phyloP scores from a whole-genome alignment of 78 protist species.

The Emiliania huxleyi region DNA sequence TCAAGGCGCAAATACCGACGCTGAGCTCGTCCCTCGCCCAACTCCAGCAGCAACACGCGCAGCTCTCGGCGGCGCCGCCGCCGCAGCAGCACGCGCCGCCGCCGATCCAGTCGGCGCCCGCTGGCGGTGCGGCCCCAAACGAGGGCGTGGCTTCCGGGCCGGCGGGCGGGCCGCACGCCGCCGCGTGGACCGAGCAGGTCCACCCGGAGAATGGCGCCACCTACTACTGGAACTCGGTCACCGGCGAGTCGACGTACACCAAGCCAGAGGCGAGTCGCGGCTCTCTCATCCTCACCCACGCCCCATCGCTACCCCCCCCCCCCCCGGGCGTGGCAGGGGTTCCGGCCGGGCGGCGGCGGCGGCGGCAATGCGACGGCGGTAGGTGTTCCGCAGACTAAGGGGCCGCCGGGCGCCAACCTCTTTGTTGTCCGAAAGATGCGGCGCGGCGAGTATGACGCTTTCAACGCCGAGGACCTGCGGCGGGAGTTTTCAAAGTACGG shows the following conservation, averaged over 20 bases:
- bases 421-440: constrained; percentile 19
- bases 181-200: not conserved
- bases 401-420: constrained; percentile 15
- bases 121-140: not conserved
- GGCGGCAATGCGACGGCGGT: not conserved
- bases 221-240: not conserved
- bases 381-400: not conserved
- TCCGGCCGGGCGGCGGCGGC: not conserved
- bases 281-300: too few relatives aligned
- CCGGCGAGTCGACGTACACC: not conserved
- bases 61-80: not conserved
- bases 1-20: not conserved
- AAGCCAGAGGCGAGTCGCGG: too few relatives aligned
- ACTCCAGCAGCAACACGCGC: not conserved
- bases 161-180: not conserved
- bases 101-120: not conserved
- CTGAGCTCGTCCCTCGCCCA: not conserved
- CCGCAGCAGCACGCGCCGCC: not conserved
- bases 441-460: not conserved
- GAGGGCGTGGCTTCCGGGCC: not conserved
- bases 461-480: not conserved
- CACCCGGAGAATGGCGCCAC: not conserved
- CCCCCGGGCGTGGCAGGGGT: too few relatives aligned
- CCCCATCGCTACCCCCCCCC: too few relatives aligned
- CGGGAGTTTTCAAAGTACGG: not conserved